Evolutionary conservation across 352 stramenopile species (phyloP).

Genomic region (Detonula confervacea): DNA sequence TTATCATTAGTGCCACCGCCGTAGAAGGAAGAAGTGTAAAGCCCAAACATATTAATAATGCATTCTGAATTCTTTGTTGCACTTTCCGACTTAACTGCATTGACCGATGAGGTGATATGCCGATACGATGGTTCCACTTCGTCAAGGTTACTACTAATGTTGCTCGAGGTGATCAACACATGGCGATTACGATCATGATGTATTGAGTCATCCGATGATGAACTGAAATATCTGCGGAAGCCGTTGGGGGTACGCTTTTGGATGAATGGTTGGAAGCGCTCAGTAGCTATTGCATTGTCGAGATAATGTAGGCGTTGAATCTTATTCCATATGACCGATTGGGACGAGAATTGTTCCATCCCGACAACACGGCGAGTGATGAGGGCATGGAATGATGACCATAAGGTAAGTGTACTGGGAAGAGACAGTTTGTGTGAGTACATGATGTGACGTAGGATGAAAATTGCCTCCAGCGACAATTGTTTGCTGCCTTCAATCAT

Average conservation of each 20-base stretch:
- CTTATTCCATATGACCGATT: not conserved
- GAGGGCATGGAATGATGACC: not conserved
- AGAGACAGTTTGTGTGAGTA: not conserved
- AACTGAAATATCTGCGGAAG: not conserved
- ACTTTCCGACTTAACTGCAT: not conserved
- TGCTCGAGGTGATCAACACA: not conserved
- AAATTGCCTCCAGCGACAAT: not conserved
- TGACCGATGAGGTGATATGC: not conserved
- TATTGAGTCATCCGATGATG: not conserved
- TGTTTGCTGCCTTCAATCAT: no score
- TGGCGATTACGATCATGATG: not conserved
- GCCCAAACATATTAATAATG: not conserved
- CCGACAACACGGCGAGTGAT: not conserved
- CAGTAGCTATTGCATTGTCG: not conserved
- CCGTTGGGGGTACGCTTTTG: not conserved
- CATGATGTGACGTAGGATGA: not conserved
- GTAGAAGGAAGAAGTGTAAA: not conserved
- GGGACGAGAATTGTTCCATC: no score
- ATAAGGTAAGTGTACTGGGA: not conserved
- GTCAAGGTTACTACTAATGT: not conserved
- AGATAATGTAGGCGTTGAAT: not conserved
- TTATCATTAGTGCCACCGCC: constrained; percentile 18
- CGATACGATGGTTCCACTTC: not conserved
- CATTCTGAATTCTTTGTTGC: not conserved
- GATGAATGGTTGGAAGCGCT: not conserved